Conservation (phyloP, 768 basidiomycete genomes). For the Kwoniella sp. region DNA sequence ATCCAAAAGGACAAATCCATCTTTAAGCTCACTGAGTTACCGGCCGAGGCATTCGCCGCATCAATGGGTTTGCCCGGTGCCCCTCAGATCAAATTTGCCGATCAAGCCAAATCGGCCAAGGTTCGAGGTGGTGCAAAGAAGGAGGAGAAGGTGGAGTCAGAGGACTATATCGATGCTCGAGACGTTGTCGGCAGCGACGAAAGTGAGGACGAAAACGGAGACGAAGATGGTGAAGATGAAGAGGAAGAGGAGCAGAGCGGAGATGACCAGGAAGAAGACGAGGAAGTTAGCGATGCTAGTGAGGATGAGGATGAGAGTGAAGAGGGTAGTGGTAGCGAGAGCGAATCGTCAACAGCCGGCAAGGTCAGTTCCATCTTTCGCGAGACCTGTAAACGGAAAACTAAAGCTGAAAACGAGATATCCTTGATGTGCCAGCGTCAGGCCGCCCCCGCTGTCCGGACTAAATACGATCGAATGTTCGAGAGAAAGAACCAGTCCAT, state of each 20-base stretch:
- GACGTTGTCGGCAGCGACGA: conserved; percentile 31
- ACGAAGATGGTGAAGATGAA: conserved; percentile 23
- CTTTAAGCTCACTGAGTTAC: conserved; percentile 82
- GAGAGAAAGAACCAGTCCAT: conserved; percentile 92
- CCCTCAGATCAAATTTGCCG: conserved; percentile 90
- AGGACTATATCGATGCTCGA: conserved; percentile 18
- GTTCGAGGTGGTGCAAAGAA: conserved; percentile 64
- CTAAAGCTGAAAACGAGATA: too few species aligned
- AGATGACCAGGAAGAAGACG: conserved; percentile 26
- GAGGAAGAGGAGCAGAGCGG: conserved; percentile 24
- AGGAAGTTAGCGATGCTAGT: conserved; percentile 18
- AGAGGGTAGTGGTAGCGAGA: conserved; percentile 11
- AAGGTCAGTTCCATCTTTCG: conserved; percentile 9
- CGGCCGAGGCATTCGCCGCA: conserved; percentile 79
- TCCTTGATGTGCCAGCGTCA: neutral
- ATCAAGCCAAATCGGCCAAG: conserved; percentile 64
- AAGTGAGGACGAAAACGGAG: conserved; percentile 36
- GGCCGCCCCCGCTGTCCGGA: conserved; percentile 60
- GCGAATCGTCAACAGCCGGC: conserved; percentile 11
- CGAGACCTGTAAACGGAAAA: neutral
- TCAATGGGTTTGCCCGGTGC: conserved; percentile 90
- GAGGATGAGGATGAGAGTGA: conserved; percentile 15
- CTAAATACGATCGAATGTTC: conserved; percentile 98
- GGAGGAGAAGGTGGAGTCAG: conserved; percentile 30
- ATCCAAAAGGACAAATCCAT: conserved; percentile 91